Base-by-base conservation (phyloP, 495 filamentous ascomycete genomes). In the Penicillium pulvis region DNA sequence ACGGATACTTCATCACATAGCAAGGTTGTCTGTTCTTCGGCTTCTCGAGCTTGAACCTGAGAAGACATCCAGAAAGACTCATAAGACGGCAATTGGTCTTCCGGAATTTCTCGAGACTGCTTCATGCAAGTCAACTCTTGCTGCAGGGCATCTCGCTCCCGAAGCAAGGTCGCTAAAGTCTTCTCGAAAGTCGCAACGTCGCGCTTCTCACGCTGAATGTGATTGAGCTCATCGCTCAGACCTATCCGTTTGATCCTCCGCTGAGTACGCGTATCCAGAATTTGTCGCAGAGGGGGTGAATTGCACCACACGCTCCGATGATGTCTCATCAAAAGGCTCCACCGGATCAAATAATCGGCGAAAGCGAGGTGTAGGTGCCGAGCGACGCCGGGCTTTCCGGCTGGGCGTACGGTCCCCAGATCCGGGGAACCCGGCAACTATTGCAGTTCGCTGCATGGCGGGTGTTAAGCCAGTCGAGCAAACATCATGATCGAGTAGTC, bases 161-260 rank as follows among this genome's bases (percentile, higher is more conserved):
- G 68, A 33, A 63, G 62, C 23, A 78, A 42, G 31, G 60, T 68
- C 2, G 76, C 72, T 41, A 89, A 60, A 43, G 85, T 79, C 45
- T 79, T 71, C 47, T 82, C 79, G 19, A 88, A 76, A 6, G 69
- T 72, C 1, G 72, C 69, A 6, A 72, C 67, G 5, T 75, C 70
- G 42, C 76, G 78, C 65, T 84, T 83, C 55, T 88, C 84, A 3
- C 74, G 76, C 50, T 83, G 74, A 51, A 91, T 85, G 19, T 70
- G 72, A 69, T 89, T 92, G 58, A 90, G 82, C 68, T 92, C 89
- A 65, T 91, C 85, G 61, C 88, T 90, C 36, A 94, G 70, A 28
- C 89, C 85, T 58, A 86, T 85, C 20, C 90, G 83, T 14, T 84
- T 80, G 24, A 92, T 80, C 45, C 89, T 81, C 23, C 90, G 83